phyloP scores from a whole-genome alignment of 768 basidiomycete species.

The Steccherinum ochraceum region DNA sequence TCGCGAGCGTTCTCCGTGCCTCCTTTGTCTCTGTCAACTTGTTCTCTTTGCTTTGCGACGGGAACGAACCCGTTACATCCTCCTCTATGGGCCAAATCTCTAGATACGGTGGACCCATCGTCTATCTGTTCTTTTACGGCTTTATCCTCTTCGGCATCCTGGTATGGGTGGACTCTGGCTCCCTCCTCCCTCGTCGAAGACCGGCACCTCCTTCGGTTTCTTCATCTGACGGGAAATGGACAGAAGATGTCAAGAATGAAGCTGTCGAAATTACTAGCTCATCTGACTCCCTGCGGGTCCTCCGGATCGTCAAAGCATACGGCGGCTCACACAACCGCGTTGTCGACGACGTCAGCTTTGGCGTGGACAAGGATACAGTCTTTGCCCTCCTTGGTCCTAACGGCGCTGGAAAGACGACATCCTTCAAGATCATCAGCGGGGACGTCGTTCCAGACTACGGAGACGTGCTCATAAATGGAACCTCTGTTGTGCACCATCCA shows the following conservation, averaged over 20 bases:
- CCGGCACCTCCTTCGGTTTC: constrained; percentile 15
- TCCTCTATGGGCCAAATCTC: constrained; percentile 46
- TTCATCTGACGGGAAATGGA: neutral
- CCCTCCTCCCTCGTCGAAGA: constrained; percentile 35
- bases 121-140: constrained; percentile 60
- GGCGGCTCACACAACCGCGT: constrained; percentile 37
- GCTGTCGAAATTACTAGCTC: constrained; percentile 41
- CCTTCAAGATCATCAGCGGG: constrained; percentile 75
- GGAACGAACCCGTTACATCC: constrained; percentile 37
- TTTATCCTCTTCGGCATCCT: constrained; percentile 56
- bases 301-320: constrained; percentile 59
- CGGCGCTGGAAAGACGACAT: constrained; percentile 80
- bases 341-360: constrained; percentile 70
- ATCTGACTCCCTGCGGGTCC: constrained; percentile 53
- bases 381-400: constrained; percentile 78
- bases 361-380: constrained; percentile 53
- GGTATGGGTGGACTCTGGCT: constrained; percentile 69
- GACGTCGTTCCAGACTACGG: constrained; percentile 62
- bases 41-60: constrained; percentile 68
- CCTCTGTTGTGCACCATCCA: constrained; percentile 60
- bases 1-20: constrained; percentile 59
- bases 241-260: constrained; percentile 50
- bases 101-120: constrained; percentile 68
- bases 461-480: constrained; percentile 60
- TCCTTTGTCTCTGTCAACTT: constrained; percentile 72